A percentile compares a stretch with the other conserved stretches of the same genome.
phyloP scores from a whole-genome alignment of 2,329 filamentous ascomycete genomes.

The Talaromyces albobiverticillius region DNA sequence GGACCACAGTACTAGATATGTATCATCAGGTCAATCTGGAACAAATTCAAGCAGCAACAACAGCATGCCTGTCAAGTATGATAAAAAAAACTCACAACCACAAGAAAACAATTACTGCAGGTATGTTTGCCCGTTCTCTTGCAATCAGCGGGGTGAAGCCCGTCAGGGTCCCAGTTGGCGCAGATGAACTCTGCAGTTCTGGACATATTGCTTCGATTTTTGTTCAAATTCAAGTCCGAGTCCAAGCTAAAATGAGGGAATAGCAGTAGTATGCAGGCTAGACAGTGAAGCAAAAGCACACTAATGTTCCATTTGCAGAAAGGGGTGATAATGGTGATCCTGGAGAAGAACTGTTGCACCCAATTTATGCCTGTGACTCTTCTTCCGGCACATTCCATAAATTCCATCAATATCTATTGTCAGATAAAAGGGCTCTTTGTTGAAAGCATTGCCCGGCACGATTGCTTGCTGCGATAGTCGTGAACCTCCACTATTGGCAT shows the following conservation, averaged over 20 bases:
- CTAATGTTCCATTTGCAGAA: no score
- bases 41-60: neutral
- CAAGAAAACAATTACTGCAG: neutral
- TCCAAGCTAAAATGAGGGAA: neutral
- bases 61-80: neutral
- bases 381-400: no score
- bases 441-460: no score
- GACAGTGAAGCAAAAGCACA: no score
- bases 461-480: no score
- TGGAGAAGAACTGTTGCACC: no score
- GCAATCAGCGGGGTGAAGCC: no score
- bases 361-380: no score
- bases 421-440: no score
- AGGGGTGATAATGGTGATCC: no score
- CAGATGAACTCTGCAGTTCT: neutral
- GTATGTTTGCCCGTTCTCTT: neutral
- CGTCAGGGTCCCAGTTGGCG: neutral
- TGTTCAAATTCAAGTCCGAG: neutral
- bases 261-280: neutral
- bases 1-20: conserved; percentile 5
- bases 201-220: neutral
- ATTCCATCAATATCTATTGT: no score
- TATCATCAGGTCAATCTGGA: neutral
- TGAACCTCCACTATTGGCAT: no score
- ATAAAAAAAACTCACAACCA: neutral